These are phyloP conservation scores for Chlorella sp. DNA, from an alignment of 139 green algal genomes.

Conservation along the genomic window DNA sequence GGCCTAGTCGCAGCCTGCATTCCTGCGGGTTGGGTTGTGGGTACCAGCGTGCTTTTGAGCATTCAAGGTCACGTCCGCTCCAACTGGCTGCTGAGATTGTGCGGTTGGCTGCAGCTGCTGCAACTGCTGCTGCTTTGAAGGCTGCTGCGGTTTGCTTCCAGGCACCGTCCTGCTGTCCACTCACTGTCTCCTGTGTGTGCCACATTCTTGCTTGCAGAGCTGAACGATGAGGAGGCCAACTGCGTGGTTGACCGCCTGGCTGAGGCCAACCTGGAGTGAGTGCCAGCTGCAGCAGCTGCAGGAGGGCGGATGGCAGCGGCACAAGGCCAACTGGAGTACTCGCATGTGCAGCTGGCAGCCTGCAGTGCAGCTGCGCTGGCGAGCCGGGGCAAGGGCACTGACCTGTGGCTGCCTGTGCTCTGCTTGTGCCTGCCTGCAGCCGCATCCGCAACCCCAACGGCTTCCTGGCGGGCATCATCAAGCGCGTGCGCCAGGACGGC, in stretches of 20 bases:
- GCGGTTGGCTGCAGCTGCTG: no score
- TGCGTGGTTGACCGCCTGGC: constrained; percentile 58
- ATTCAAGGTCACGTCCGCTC: no score
- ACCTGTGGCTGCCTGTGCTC: not conserved
- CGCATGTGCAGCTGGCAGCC: no score
- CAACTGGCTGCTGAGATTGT: no score
- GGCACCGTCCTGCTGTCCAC: not conserved
- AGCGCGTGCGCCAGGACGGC: constrained; percentile 61
- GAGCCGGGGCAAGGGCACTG: not conserved
- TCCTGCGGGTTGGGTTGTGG: no score
- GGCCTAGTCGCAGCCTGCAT: no score
- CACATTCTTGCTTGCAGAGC: constrained; percentile 20
- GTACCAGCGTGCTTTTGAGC: no score
- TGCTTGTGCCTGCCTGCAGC: not conserved
- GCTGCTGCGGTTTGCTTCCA: no score
- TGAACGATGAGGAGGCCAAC: constrained; percentile 48
- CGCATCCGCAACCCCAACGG: constrained; percentile 56
- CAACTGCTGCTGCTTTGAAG: no score
- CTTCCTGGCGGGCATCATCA: constrained; percentile 63
- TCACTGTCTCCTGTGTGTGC: not conserved
- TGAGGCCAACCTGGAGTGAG: constrained; percentile 56
- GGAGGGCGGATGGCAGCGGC: no score
- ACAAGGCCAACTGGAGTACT: no score
- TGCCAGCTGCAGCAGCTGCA: not conserved
- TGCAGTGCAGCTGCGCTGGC: no score